These are phyloP conservation scores for Zygosaccharomyces kombuchaensis DNA, from an alignment of 805 yeast genomes.

Conservation along the genomic window DNA sequence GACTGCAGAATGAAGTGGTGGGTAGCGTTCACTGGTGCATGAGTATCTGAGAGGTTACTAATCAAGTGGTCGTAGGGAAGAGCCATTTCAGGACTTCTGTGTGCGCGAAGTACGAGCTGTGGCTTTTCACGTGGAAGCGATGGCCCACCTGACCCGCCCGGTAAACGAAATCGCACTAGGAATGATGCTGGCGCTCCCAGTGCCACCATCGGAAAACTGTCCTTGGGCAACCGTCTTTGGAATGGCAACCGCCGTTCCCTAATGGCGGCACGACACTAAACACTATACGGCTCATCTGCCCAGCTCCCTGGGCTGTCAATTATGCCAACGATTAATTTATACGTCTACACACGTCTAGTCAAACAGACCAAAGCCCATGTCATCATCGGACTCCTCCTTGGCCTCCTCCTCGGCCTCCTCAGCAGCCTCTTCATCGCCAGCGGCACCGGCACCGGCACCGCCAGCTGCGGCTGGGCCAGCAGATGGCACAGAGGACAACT, in stretches of 20 bases:
- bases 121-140: background rate
- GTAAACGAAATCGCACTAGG: background rate
- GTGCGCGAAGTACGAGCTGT: background rate
- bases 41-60: background rate
- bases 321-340: background rate
- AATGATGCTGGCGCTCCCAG: too few relatives aligned
- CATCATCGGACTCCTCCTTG: conserved; percentile 62
- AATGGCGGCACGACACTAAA: too few relatives aligned
- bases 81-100: background rate
- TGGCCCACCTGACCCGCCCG: too few relatives aligned
- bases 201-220: too few relatives aligned
- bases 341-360: conserved; percentile 53
- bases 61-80: background rate
- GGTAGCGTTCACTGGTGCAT: too few relatives aligned
- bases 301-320: background rate
- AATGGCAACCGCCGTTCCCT: too few relatives aligned
- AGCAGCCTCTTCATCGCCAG: conserved; percentile 65
- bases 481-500: conserved; percentile 95
- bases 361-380: conserved; percentile 97
- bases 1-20: too few relatives aligned
- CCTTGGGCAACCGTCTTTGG: too few relatives aligned
- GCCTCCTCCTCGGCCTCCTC: conserved; percentile 70
- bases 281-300: too few relatives aligned
- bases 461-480: conserved; percentile 94
- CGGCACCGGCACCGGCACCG: conserved; percentile 58